These are phyloP conservation scores for Penicillium verhagenii DNA, from an alignment of 495 filamentous ascomycete species.

Conservation along the genomic window DNA sequence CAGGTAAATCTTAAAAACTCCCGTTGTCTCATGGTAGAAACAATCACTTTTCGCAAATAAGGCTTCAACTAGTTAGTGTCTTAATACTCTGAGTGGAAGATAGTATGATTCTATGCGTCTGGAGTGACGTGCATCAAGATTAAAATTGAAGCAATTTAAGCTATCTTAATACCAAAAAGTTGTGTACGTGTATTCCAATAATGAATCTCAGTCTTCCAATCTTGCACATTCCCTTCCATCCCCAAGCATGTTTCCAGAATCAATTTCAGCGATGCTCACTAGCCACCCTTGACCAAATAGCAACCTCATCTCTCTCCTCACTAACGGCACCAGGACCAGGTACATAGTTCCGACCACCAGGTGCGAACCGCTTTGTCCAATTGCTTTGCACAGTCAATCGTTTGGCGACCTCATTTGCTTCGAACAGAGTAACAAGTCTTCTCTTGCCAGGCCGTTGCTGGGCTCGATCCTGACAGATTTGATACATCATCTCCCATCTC, in stretches of 20 bases:
- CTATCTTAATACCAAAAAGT: too few species aligned
- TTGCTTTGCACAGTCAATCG: conserved; percentile 41
- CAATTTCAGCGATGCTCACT: neutral
- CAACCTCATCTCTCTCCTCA: conserved; percentile 11
- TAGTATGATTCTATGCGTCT: too few species aligned
- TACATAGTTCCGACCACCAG: neutral
- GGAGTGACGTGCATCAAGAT: too few species aligned
- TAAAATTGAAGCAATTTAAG: too few species aligned
- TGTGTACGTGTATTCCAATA: too few species aligned
- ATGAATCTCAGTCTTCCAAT: too few species aligned
- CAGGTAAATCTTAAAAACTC: too few species aligned
- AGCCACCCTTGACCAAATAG: conserved; percentile 1
- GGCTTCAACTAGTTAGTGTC: too few species aligned
- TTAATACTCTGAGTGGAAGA: too few species aligned
- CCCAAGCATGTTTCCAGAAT: neutral
- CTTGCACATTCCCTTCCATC: too few species aligned
- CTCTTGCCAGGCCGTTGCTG: conserved; percentile 40
- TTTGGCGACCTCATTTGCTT: conserved; percentile 72
- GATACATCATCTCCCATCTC: conserved; percentile 17
- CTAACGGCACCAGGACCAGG: neutral
- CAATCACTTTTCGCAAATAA: too few species aligned
- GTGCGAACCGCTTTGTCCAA: neutral
- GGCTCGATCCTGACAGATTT: conserved; percentile 22
- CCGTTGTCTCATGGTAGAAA: too few species aligned
- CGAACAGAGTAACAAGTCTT: conserved; percentile 62